A percentile compares a stretch with the other conserved stretches of the same genome.
Conservation (phyloP, 305 asterid species). For the Fraxinus floribunda region DNA sequence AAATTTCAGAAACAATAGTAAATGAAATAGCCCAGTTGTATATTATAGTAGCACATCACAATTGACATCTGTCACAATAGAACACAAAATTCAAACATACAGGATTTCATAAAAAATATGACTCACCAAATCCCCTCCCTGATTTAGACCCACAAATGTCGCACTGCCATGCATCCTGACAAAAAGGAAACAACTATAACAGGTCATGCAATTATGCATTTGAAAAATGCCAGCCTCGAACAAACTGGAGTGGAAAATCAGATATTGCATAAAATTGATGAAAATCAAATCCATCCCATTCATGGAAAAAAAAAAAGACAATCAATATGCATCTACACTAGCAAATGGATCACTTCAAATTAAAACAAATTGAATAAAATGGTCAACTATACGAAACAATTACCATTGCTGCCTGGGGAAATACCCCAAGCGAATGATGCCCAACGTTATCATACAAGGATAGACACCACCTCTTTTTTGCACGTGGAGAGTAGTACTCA, state of each 20-base stretch:
- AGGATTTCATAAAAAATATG: not conserved
- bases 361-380: not conserved
- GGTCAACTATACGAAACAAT: slow-evolving; percentile 24
- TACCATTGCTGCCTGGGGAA: slow-evolving; percentile 94
- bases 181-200: slow-evolving; percentile 23
- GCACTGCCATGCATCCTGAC: slow-evolving; percentile 92
- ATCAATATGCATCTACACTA: slow-evolving; percentile 1
- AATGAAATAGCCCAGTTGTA: not conserved
- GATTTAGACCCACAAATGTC: slow-evolving; percentile 90
- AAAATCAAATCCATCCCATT: not conserved
- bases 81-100: not conserved
- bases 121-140: slow-evolving; percentile 95
- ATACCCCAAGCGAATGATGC: slow-evolving; percentile 83
- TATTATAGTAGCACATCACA: not conserved
- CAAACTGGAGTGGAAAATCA: slow-evolving; percentile 6
- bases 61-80: not conserved
- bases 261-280: not conserved
- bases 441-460: slow-evolving; percentile 84
- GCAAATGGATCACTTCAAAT: slow-evolving; percentile 11
- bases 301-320: not conserved
- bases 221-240: not conserved
- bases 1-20: slow-evolving; percentile 13
- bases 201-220: slow-evolving; percentile 6
- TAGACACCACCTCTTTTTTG: slow-evolving; percentile 94
- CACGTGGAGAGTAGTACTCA: slow-evolving; percentile 87